Base-by-base conservation (phyloP, 495 filamentous ascomycete genomes). In the Melanomma pulvis-pyrius region DNA sequence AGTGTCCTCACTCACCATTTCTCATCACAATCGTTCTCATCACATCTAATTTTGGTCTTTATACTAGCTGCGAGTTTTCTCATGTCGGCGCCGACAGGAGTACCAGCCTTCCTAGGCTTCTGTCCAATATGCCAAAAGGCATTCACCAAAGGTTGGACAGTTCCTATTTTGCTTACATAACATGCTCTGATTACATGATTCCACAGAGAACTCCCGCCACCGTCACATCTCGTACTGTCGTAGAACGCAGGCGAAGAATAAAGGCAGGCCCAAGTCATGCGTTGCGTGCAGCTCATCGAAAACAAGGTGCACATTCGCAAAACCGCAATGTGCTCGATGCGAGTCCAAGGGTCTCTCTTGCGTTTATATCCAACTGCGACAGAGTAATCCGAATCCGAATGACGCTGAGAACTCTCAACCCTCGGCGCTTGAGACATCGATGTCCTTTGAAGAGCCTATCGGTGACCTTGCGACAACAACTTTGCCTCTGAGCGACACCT, bases 151-250 rank as follows among this genome's bases (percentile, higher is more conserved):
- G 50, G 50, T 53, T 9, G 8, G n/a, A 5, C 7, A 53, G 9
- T 30, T 9, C 8, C 26, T 6, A 21, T 29, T 19, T 25, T 26
- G 15, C 8, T 24, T 5, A 26, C 8, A n/a, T 13, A 36, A 6
- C 32, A 36, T 29, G 4, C 11, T 29, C 24, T 7, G 25, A 17
- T 8, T 25, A 7, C 25, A 11, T 9, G 8, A 13, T 53, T 21
- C 8, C 7, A 30, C 50, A 53, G 50, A 53, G 25, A 53, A 7
- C 13, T 53, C 50, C 3, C 26, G 25, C n/a, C 8, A 25, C 50
- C 50, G 50, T 30, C 50, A 53, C 25, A 25, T 53, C 19, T 53
- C 50, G 5, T 55, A 55, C 52, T 55, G 52, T 26, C 25, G 52
- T 13, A 30, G 52, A 30, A 9, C 52, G 8, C 8, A 55, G 26